Evolutionary conservation across 1,284 basidiomycete genomes (phyloP).

Genomic region (Tilletia setariae): DNA sequence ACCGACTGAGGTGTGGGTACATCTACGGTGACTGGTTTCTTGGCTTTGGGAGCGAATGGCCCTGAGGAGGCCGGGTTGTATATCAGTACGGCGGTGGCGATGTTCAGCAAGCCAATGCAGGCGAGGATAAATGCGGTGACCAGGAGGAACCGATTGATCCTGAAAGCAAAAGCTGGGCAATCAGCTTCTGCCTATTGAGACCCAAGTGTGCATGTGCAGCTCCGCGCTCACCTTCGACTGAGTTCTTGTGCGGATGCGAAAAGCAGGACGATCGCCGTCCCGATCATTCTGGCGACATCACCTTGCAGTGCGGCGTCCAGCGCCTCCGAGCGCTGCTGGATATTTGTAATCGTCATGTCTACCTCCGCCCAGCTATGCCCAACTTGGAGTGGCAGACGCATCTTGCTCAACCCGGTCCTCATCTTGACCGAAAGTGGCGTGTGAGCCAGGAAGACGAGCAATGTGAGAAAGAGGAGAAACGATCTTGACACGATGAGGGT

Average conservation of each 20-base stretch:
- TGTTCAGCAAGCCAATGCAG: background rate
- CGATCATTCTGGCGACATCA: background rate
- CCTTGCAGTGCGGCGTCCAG: constrained; percentile 5
- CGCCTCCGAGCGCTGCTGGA: background rate
- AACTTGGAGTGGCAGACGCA: background rate
- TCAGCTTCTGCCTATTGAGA: background rate
- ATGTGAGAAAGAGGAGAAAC: constrained; percentile 8
- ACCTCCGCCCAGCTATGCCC: background rate
- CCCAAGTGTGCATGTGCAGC: background rate
- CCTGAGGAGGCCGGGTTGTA: constrained; percentile 11
- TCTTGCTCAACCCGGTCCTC: background rate
- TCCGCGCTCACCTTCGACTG: constrained; percentile 9
- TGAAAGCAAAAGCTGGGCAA: background rate
- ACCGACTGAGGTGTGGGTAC: background rate
- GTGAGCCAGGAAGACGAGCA: background rate
- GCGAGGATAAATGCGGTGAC: background rate
- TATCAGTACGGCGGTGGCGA: background rate
- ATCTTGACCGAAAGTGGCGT: background rate
- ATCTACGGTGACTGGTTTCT: background rate
- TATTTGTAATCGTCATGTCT: background rate
- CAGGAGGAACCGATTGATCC: background rate
- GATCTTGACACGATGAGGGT: constrained; percentile 1
- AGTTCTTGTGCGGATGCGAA: constrained; percentile 1
- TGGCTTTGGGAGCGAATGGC: background rate
- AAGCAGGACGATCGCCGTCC: background rate